Conservation (phyloP, 805 yeast genomes). For the Scheffersomyces coipomensis region DNA sequence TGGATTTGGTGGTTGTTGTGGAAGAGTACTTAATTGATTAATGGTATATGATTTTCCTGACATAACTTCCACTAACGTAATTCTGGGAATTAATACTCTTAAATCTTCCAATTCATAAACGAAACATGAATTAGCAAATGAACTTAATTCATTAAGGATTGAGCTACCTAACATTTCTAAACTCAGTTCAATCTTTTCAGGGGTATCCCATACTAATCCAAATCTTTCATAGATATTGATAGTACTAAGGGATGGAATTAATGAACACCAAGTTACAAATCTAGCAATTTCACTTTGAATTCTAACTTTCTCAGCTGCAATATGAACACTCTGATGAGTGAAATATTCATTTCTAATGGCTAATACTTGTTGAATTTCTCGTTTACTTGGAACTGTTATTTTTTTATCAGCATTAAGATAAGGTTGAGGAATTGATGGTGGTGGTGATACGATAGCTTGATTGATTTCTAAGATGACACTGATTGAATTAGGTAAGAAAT, state of each 20-base stretch:
- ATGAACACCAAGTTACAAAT: conserved; percentile 26
- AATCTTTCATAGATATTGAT: conserved; percentile 20
- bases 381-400: conserved; percentile 35
- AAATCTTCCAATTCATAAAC: conserved; percentile 9
- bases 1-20: background rate
- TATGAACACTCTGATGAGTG: conserved; percentile 35
- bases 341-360: conserved; percentile 37
- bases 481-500: conserved; percentile 25
- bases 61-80: conserved; percentile 12
- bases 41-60: background rate
- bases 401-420: conserved; percentile 40
- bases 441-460: conserved; percentile 28
- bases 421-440: conserved; percentile 45
- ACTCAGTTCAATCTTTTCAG: conserved; percentile 2
- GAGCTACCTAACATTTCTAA: conserved; percentile 14
- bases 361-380: conserved; percentile 27
- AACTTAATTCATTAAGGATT: conserved; percentile 15
- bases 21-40: background rate
- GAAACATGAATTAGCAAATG: conserved; percentile 13
- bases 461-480: conserved; percentile 28
- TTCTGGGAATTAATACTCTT: conserved; percentile 12
- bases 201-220: conserved; percentile 20
- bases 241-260: conserved; percentile 15
- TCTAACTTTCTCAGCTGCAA: conserved; percentile 41
- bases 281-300: conserved; percentile 33